Conservation (phyloP, 2,329 filamentous ascomycete genomes). For the Paradendryphiella salina region DNA sequence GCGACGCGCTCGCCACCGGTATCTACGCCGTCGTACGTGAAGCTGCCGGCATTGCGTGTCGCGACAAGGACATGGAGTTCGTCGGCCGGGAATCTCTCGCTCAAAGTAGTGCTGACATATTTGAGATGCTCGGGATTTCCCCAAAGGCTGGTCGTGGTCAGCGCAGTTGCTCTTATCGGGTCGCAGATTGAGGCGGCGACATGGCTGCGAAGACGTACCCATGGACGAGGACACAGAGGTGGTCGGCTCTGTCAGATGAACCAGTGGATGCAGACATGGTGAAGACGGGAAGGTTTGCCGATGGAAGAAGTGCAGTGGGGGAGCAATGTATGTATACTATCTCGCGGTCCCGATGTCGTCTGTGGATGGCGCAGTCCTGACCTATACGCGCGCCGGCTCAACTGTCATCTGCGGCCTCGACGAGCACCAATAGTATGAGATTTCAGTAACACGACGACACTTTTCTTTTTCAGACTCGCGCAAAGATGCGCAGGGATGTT, state of each 20-base stretch:
- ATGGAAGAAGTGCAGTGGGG: neutral
- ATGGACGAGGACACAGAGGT: slow-evolving; percentile 77
- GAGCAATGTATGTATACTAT: slow-evolving; percentile 23
- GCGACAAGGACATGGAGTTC: slow-evolving; percentile 70
- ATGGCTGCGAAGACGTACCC: slow-evolving; percentile 57
- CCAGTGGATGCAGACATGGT: slow-evolving; percentile 15
- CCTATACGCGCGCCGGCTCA: slow-evolving; percentile 8
- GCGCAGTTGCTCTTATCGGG: slow-evolving; percentile 4
- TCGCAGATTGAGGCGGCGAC: slow-evolving; percentile 4
- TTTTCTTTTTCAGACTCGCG: neutral
- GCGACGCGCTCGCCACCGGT: slow-evolving; percentile 68
- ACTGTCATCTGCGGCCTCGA: neutral
- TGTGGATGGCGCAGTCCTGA: slow-evolving; percentile 17
- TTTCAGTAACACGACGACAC: neutral
- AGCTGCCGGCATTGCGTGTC: slow-evolving; percentile 73
- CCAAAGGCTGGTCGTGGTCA: slow-evolving; percentile 64
- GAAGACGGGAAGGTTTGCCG: slow-evolving; percentile 18
- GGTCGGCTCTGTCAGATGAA: slow-evolving; percentile 54
- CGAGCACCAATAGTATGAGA: neutral
- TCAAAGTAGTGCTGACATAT: slow-evolving; percentile 67
- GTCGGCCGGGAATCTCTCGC: slow-evolving; percentile 63
- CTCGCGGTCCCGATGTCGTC: slow-evolving; percentile 26
- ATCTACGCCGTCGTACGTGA: slow-evolving; percentile 69
- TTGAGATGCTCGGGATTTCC: slow-evolving; percentile 75
- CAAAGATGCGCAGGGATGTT: neutral